These are phyloP conservation scores for Ascochyta fabae DNA, from an alignment of 2,329 filamentous ascomycete species.

Conservation along the genomic window DNA sequence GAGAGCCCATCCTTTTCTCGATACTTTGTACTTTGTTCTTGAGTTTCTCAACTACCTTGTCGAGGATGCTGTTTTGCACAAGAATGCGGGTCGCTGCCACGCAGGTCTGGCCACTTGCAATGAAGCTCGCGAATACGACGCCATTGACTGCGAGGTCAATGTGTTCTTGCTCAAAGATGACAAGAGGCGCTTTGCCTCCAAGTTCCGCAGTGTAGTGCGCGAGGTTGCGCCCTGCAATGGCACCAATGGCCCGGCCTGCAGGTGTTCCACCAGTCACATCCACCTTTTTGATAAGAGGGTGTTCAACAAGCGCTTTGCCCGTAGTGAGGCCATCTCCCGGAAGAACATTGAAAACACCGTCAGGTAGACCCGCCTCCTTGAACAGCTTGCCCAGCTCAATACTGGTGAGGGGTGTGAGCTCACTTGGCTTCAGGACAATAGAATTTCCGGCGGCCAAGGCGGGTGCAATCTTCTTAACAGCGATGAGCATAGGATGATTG, in stretches of 20 bases:
- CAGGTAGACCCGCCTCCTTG: slow-evolving; percentile 47
- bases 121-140: slow-evolving; percentile 53
- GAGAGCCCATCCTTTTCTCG: slow-evolving; percentile 62
- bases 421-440: slow-evolving; percentile 48
- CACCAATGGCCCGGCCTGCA: slow-evolving; percentile 46
- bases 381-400: slow-evolving; percentile 46
- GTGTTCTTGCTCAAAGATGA: slow-evolving; percentile 48
- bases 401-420: slow-evolving; percentile 47
- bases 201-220: slow-evolving; percentile 48
- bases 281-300: slow-evolving; percentile 47
- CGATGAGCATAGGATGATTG: slow-evolving; percentile 50
- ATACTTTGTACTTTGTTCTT: slow-evolving; percentile 59
- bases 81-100: slow-evolving; percentile 63
- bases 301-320: slow-evolving; percentile 46
- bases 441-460: slow-evolving; percentile 47
- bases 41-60: slow-evolving; percentile 48
- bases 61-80: slow-evolving; percentile 55
- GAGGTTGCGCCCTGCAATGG: slow-evolving; percentile 45
- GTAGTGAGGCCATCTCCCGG: slow-evolving; percentile 43
- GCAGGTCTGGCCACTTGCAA: slow-evolving; percentile 63
- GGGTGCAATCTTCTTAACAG: slow-evolving; percentile 50
- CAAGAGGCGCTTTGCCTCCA: slow-evolving; percentile 47
- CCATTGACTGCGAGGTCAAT: slow-evolving; percentile 49
- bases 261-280: slow-evolving; percentile 50
- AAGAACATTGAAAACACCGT: slow-evolving; percentile 47